These are phyloP conservation scores for Danielozyma ontarioensis DNA, from an alignment of 805 yeast species.

Conservation along the genomic window DNA sequence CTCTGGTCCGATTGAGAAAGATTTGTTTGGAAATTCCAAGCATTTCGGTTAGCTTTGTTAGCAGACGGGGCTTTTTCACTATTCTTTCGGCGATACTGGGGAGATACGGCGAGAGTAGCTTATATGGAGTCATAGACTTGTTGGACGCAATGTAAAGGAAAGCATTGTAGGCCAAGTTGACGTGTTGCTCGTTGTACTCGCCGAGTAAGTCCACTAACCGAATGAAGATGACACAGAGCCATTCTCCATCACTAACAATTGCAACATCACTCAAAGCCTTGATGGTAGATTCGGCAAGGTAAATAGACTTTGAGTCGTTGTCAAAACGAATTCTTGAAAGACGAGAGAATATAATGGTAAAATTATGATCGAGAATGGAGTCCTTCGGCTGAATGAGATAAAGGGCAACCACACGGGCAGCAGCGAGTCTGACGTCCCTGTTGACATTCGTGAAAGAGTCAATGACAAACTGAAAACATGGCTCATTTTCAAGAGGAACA, in stretches of 20 bases:
- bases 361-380: slow-evolving; percentile 34
- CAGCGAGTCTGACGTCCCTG: slow-evolving; percentile 52
- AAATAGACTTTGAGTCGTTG: slow-evolving; percentile 18
- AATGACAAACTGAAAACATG: slow-evolving; percentile 37
- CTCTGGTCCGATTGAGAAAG: slow-evolving; percentile 64
- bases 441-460: slow-evolving; percentile 35
- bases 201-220: slow-evolving; percentile 64
- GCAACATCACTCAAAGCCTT: slow-evolving; percentile 64
- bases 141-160: slow-evolving; percentile 54
- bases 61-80: slow-evolving; percentile 53
- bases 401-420: slow-evolving; percentile 51
- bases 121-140: slow-evolving; percentile 66
- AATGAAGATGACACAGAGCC: slow-evolving; percentile 59
- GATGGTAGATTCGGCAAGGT: slow-evolving; percentile 55
- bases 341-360: slow-evolving; percentile 39
- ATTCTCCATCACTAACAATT: slow-evolving; percentile 57
- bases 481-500: slow-evolving; percentile 14
- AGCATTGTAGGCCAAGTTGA: slow-evolving; percentile 64
- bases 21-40: slow-evolving; percentile 57
- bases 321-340: slow-evolving; percentile 39
- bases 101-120: slow-evolving; percentile 71
- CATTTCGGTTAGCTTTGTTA: slow-evolving; percentile 57
- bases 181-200: slow-evolving; percentile 58
- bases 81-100: slow-evolving; percentile 65
- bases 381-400: slow-evolving; percentile 35